phyloP scores from a whole-genome alignment of 805 yeast genomes.

The Candida koratica region DNA sequence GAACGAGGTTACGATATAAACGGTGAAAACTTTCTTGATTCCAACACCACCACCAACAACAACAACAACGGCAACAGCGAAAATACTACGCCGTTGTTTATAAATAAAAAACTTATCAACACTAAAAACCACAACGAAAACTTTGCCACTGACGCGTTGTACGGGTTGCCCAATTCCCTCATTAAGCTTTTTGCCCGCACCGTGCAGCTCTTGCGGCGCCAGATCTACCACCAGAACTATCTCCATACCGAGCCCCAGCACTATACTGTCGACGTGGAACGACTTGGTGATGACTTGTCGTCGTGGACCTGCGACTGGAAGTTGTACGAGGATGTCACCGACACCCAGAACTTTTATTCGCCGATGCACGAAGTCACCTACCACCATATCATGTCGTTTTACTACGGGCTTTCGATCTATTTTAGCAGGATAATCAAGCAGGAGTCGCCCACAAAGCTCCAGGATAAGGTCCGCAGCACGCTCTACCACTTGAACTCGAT shows the following conservation, averaged over 20 bases:
- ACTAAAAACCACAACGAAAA: constrained; percentile 52
- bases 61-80: constrained; percentile 1
- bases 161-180: constrained; percentile 80
- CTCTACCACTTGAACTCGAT: constrained; percentile 61
- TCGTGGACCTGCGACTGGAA: constrained; percentile 77
- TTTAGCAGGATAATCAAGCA: constrained; percentile 62
- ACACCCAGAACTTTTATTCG: constrained; percentile 36
- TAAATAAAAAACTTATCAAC: constrained; percentile 40
- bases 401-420: constrained; percentile 67
- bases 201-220: constrained; percentile 61
- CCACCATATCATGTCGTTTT: constrained; percentile 78
- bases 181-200: constrained; percentile 69
- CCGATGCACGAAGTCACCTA: constrained; percentile 67
- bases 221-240: constrained; percentile 42
- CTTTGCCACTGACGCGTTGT: constrained; percentile 73
- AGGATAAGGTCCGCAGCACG: constrained; percentile 57
- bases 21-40: constrained; percentile 27
- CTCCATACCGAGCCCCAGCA: constrained; percentile 15
- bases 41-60: not conserved
- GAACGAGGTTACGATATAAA: constrained; percentile 36
- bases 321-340: constrained; percentile 32
- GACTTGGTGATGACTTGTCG: not conserved
- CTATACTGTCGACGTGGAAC: constrained; percentile 1
- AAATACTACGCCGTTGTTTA: constrained; percentile 35
- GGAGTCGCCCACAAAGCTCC: constrained; percentile 53